These are phyloP conservation scores for Rhizopogon salebrosus DNA, from an alignment of 768 basidiomycete genomes.

Conservation along the genomic window DNA sequence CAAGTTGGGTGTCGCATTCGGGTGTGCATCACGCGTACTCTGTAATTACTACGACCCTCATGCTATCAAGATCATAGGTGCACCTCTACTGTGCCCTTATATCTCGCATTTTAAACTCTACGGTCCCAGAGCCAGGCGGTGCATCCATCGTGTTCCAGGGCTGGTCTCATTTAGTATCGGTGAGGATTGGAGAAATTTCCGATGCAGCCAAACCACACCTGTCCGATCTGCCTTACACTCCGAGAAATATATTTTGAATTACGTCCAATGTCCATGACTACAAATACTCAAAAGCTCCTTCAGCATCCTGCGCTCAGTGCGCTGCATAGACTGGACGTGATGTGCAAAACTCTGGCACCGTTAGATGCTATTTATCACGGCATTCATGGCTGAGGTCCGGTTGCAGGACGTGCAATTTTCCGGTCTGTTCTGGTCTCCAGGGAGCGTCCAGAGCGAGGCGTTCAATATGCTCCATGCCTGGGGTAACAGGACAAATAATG, in stretches of 20 bases:
- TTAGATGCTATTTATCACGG: too few species aligned
- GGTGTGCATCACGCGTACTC: too few species aligned
- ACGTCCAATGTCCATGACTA: neutral
- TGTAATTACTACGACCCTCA: too few species aligned
- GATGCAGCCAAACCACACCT: neutral
- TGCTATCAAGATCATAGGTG: too few species aligned
- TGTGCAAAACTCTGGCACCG: neutral
- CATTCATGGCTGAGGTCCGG: too few species aligned
- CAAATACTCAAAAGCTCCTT: neutral
- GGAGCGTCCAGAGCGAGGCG: too few species aligned
- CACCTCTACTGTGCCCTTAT: neutral
- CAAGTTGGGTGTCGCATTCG: too few species aligned
- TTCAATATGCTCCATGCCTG: too few species aligned
- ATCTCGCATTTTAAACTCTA: neutral
- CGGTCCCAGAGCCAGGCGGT: neutral
- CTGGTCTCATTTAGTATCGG: neutral
- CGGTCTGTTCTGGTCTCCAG: too few species aligned
- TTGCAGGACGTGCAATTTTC: too few species aligned
- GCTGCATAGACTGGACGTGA: neutral
- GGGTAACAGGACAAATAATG: too few species aligned
- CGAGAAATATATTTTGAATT: neutral
- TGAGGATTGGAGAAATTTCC: neutral
- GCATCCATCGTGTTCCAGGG: neutral
- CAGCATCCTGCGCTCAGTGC: neutral
- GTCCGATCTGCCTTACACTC: neutral